Evolutionary conservation across 345 rosid species (phyloP).

Genomic region (Eutrema yunnanense): DNA sequence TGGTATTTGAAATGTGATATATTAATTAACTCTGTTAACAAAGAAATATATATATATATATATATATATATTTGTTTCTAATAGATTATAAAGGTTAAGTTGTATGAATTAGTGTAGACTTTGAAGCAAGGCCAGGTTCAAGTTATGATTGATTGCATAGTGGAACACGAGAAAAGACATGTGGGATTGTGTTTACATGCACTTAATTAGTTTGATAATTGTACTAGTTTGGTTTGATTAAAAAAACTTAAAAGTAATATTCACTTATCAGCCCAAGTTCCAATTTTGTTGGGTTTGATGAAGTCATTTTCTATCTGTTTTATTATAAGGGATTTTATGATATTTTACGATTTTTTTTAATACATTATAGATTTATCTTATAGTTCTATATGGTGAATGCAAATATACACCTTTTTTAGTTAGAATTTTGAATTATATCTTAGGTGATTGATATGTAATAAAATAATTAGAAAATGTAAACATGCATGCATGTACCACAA

Average conservation of each 20-base stretch:
- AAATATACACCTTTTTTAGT: background rate
- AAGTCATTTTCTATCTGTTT: background rate
- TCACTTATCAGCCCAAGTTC: constrained; percentile 13
- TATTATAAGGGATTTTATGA: background rate
- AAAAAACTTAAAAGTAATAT: background rate
- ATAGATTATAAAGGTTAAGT: background rate
- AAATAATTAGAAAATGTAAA: background rate
- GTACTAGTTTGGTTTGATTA: background rate
- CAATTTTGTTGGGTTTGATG: constrained; percentile 19
- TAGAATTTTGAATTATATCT: background rate
- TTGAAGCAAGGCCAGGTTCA: constrained; percentile 31
- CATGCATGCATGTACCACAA: constrained; percentile 19
- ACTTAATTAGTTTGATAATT: background rate
- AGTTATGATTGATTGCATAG: constrained; percentile 24
- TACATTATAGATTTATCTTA: background rate
- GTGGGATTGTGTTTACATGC: constrained; percentile 25
- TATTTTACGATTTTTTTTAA: background rate
- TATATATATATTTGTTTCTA: too few species aligned
- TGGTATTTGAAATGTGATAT: constrained; percentile 1
- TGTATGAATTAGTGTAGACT: constrained; percentile 8
- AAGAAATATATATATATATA: background rate
- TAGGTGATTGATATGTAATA: background rate
- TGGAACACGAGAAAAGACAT: constrained; percentile 31
- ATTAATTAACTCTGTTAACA: background rate
- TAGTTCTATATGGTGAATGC: background rate